Conservation (phyloP, 345 rosid species). For the Durio zibethinus region DNA sequence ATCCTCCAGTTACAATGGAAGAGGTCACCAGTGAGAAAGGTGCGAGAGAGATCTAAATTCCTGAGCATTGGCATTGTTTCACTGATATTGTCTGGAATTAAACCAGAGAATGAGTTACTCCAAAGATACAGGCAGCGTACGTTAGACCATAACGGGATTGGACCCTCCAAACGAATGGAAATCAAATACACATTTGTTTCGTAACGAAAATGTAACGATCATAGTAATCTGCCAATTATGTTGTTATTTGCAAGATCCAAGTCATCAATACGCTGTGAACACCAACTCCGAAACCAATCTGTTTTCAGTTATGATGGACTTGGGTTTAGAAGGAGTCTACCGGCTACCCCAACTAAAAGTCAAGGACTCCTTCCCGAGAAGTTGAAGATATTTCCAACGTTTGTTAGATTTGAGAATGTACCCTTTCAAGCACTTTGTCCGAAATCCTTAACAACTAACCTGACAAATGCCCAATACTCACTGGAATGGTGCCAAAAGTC, state of each 20-base stretch:
- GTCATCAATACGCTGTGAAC: neutral
- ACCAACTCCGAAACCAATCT: neutral
- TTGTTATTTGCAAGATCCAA: neutral
- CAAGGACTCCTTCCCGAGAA: neutral
- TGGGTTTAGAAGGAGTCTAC: neutral
- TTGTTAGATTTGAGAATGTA: conserved; percentile 32
- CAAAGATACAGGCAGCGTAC: neutral
- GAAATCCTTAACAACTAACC: conserved; percentile 33
- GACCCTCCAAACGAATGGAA: neutral
- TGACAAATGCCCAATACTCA: conserved; percentile 39
- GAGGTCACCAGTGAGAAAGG: neutral
- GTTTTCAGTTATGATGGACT: neutral
- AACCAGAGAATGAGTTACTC: neutral
- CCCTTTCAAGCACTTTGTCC: conserved; percentile 41
- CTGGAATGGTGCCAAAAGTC: conserved; percentile 43
- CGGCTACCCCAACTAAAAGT: neutral
- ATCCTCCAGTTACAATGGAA: neutral
- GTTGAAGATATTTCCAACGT: conserved; percentile 1
- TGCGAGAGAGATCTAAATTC: neutral
- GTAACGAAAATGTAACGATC: neutral
- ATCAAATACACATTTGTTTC: neutral
- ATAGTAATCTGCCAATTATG: neutral
- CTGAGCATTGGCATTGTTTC: neutral
- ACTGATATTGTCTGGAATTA: neutral
- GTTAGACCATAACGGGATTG: neutral